Percentiles rank a stretch among this genome's conserved stretches.
These are phyloP conservation scores for Erythrophleum fordii DNA, from an alignment of 306 rosid species.

Conservation along the genomic window DNA sequence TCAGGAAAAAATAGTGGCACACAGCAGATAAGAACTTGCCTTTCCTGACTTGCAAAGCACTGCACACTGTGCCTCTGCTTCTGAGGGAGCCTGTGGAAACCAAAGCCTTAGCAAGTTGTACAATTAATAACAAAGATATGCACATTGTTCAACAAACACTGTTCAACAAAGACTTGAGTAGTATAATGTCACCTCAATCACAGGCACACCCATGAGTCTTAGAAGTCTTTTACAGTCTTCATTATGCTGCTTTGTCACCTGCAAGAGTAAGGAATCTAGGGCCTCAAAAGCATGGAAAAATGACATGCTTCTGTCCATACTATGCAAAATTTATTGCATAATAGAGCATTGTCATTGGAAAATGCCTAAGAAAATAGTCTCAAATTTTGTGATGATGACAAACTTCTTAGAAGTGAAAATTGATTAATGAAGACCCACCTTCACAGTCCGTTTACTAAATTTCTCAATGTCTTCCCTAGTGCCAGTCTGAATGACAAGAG, in stretches of 20 bases:
- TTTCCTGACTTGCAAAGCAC: slow-evolving; percentile 89
- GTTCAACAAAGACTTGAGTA: slow-evolving; percentile 31
- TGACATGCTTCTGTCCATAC: background rate
- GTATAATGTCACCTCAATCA: slow-evolving; percentile 73
- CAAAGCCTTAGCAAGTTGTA: slow-evolving; percentile 41
- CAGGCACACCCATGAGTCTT: slow-evolving; percentile 98
- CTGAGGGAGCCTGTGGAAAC: slow-evolving; percentile 88
- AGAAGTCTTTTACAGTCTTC: slow-evolving; percentile 88
- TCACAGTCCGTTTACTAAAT: slow-evolving; percentile 93
- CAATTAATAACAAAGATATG: slow-evolving; percentile 2
- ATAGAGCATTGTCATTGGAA: background rate
- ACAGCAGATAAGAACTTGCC: slow-evolving; percentile 58
- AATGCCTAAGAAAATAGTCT: slow-evolving; percentile 11
- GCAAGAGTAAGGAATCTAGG: slow-evolving; percentile 38
- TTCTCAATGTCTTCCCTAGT: slow-evolving; percentile 94
- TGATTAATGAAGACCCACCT: slow-evolving; percentile 54
- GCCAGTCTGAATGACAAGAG: slow-evolving; percentile 60
- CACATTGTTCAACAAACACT: slow-evolving; percentile 7
- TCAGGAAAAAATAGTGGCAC: slow-evolving; percentile 24
- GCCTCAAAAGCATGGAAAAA: slow-evolving; percentile 30
- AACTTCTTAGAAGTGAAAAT: background rate
- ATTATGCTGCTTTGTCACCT: slow-evolving; percentile 98
- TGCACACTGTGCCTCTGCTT: slow-evolving; percentile 99
- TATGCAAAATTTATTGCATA: slow-evolving; percentile 12
- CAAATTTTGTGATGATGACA: background rate